Evolutionary conservation across 176 grass and related monocot genomes (phyloP).

Genomic region (Dendrocalamus sinicus): DNA sequence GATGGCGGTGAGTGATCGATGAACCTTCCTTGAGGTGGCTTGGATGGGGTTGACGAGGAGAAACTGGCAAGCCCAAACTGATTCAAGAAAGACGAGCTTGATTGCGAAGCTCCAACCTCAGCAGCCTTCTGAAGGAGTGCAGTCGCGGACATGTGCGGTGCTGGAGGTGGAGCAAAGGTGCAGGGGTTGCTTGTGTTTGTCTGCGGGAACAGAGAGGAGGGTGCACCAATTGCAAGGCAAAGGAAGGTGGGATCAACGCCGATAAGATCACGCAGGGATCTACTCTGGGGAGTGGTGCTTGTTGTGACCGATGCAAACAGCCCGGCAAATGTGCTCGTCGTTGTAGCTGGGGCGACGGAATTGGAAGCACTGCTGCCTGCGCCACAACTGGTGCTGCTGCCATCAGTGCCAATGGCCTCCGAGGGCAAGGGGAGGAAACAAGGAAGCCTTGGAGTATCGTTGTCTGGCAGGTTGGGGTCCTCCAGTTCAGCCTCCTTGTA

Average conservation of each 20-base stretch:
- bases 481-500: conserved; percentile 43
- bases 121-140: conserved; percentile 66
- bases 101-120: conserved; percentile 53
- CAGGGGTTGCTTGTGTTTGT: conserved; percentile 46
- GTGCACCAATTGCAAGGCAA: conserved; percentile 59
- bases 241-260: conserved; percentile 70
- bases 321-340: conserved; percentile 57
- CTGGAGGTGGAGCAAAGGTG: conserved; percentile 50
- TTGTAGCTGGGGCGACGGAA: conserved; percentile 52
- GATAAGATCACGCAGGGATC: conserved; percentile 61
- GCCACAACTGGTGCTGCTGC: conserved; percentile 50
- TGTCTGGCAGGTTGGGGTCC: conserved; percentile 45
- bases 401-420: conserved; percentile 57
- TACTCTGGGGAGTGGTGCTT: conserved; percentile 59
- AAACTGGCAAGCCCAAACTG: conserved; percentile 55
- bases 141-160: conserved; percentile 59
- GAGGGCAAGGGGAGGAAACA: conserved; percentile 54
- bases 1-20: background rate
- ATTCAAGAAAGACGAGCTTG: conserved; percentile 58
- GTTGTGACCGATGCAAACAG: conserved; percentile 59
- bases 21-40: conserved; percentile 33
- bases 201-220: conserved; percentile 48
- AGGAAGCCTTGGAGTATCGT: conserved; percentile 48
- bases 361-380: conserved; percentile 45
- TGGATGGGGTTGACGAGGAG: conserved; percentile 30